A percentile compares a stretch with the other conserved stretches of the same genome.
phyloP scores from a whole-genome alignment of 805 yeast genomes.

The Danielia reshetovae region DNA sequence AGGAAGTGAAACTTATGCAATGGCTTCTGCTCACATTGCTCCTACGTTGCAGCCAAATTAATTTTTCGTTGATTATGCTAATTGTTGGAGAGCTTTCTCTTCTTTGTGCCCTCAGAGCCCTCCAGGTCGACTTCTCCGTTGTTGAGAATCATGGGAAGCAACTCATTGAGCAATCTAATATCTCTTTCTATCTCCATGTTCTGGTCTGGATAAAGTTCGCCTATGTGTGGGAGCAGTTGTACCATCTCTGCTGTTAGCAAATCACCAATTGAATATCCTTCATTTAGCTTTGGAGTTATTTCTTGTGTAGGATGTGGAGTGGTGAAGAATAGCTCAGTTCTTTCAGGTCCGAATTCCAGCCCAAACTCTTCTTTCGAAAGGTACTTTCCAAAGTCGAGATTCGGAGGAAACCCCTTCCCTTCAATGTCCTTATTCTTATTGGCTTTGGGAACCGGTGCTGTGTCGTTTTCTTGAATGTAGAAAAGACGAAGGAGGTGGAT shows the following conservation, averaged over 20 bases:
- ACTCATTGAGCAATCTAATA: not conserved
- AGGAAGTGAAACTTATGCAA: too few relatives aligned
- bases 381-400: constrained; percentile 52
- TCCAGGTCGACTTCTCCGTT: not conserved
- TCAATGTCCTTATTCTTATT: constrained; percentile 67
- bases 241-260: constrained; percentile 3
- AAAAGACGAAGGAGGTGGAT: constrained; percentile 76
- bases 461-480: constrained; percentile 78
- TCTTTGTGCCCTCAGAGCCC: not conserved
- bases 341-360: constrained; percentile 44
- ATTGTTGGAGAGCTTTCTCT: too few relatives aligned
- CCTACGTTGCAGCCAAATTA: too few relatives aligned
- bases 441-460: constrained; percentile 76
- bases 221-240: constrained; percentile 4
- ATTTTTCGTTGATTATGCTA: too few relatives aligned
- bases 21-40: too few relatives aligned
- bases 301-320: constrained; percentile 6
- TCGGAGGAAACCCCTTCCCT: constrained; percentile 52
- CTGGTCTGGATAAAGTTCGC: constrained; percentile 5
- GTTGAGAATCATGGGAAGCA: not conserved
- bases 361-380: constrained; percentile 49
- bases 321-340: constrained; percentile 12
- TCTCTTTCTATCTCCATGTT: not conserved
- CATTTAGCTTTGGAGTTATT: constrained; percentile 8
- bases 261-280: constrained; percentile 6